Evolutionary conservation across 306 rosid species (phyloP), one percentile per base, ranked within the genome.

Genomic region (Castanopsis chinensis): DNA sequence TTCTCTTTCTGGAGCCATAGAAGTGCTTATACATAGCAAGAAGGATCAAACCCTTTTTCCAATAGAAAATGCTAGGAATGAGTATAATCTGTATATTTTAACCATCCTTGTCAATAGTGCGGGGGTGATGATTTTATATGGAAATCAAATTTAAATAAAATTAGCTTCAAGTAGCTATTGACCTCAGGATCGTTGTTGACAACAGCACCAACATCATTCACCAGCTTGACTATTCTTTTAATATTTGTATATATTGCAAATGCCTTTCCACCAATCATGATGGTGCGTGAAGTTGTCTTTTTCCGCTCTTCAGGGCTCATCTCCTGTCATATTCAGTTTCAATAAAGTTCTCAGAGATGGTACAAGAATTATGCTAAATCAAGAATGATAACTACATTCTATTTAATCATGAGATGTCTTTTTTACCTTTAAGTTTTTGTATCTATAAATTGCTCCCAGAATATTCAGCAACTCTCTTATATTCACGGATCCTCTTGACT

Each of bases 181-280:
- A 95, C 89, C 77, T 91, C 98, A 56, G 98, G 99, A 82, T 93
- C 99, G 74, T 77, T 91, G 82, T 95, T 95, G 86, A 93, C 98
- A 61, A 89, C 94, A 57, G 80, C 88, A 74, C 98, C 98, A 6
- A 93, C 99, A 85, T 95, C 98, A 64, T 88, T 87, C 70, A 95
- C 99, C 71, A 95, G 84, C 90, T 77, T 95, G 80, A 95, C 99
- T 78, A 88, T 95, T 82, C 93, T 86, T 85, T 91, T 91, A 35
- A 98, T 98, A 88, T 95, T 95, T n/a, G 98, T 95, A 84, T 95
- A 95, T 2, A 98, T 93, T 63, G 97, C 98, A 76, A 95, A 93
- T 54, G 99, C 99, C 83, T 95, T 90, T 81, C 99, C 98, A 72
- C 98, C 99, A 63, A 95, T 85, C 99, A 95, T 95, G 82, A 93